Evolutionary conservation across 768 basidiomycete species (phyloP).

Genomic region (Grammothele lineata): DNA sequence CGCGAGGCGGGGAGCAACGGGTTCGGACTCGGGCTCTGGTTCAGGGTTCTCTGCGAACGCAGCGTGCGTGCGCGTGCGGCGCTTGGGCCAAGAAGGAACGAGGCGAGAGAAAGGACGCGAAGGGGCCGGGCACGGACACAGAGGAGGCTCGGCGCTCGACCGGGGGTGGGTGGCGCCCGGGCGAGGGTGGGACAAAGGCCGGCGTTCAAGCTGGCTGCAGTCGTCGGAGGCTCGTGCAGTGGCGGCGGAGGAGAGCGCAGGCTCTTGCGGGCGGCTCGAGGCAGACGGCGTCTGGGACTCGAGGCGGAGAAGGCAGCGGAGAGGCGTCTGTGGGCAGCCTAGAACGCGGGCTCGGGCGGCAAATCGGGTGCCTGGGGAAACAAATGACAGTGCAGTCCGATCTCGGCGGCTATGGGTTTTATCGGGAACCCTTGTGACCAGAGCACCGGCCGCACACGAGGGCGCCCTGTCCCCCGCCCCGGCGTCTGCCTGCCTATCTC

Average conservation of each 20-base stretch:
- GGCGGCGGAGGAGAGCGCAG: not conserved
- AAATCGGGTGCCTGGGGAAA: conserved; percentile 17
- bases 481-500: conserved; percentile 1
- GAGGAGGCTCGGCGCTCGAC: too few relatives aligned
- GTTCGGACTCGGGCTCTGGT: too few relatives aligned
- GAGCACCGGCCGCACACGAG: conserved; percentile 10
- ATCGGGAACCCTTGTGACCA: conserved; percentile 19
- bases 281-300: not conserved
- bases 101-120: too few relatives aligned
- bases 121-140: too few relatives aligned
- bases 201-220: too few relatives aligned
- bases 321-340: conserved; percentile 1
- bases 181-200: too few relatives aligned
- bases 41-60: too few relatives aligned
- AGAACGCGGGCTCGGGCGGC: conserved; percentile 14
- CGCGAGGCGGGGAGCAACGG: too few relatives aligned
- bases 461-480: conserved; percentile 2
- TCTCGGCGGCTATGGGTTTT: conserved; percentile 20
- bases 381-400: conserved; percentile 18
- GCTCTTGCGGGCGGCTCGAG: not conserved
- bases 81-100: too few relatives aligned
- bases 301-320: not conserved
- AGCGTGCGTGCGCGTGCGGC: too few relatives aligned
- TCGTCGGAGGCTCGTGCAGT: too few relatives aligned
- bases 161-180: too few relatives aligned